Evolutionary conservation across 225 moss, liverwort and hornwort species (phyloP).

Genomic region (Thuidium tamariscinum): DNA sequence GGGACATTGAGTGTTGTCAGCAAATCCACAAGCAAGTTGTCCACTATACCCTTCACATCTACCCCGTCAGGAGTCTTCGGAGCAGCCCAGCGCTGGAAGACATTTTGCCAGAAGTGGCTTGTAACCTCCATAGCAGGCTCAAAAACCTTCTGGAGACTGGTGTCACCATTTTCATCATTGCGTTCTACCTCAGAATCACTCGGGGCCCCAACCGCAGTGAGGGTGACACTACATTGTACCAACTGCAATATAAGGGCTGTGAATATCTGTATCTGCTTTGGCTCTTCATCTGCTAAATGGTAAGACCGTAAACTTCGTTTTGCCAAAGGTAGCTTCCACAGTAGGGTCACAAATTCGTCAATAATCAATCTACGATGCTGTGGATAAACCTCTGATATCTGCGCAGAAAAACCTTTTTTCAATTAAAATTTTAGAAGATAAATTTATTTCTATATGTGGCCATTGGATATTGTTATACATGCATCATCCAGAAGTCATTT

Average conservation of each 20-base stretch:
- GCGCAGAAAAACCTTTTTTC: background rate
- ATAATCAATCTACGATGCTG: conserved; percentile 66
- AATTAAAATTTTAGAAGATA: background rate
- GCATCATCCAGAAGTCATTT: background rate
- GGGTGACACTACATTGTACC: conserved; percentile 82
- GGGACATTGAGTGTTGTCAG: conserved; percentile 81
- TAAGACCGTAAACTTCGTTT: conserved; percentile 70
- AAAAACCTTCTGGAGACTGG: conserved; percentile 38
- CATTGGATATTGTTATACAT: background rate
- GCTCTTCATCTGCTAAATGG: conserved; percentile 80
- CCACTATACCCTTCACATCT: conserved; percentile 75
- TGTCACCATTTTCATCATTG: conserved; percentile 4
- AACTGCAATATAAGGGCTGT: conserved; percentile 93
- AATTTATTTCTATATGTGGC: background rate
- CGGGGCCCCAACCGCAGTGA: conserved; percentile 26
- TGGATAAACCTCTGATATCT: conserved; percentile 86
- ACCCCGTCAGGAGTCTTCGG: conserved; percentile 75
- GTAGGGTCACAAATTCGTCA: conserved; percentile 69
- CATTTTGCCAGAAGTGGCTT: conserved; percentile 73
- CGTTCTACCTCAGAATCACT: conserved; percentile 8
- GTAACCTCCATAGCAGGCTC: conserved; percentile 92
- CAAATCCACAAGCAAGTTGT: conserved; percentile 80
- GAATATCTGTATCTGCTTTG: conserved; percentile 90
- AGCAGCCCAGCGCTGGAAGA: conserved; percentile 88
- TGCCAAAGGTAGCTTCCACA: conserved; percentile 83